Conservation (phyloP, 768 basidiomycete genomes). For the Leucocoprinus birnbaumii region DNA sequence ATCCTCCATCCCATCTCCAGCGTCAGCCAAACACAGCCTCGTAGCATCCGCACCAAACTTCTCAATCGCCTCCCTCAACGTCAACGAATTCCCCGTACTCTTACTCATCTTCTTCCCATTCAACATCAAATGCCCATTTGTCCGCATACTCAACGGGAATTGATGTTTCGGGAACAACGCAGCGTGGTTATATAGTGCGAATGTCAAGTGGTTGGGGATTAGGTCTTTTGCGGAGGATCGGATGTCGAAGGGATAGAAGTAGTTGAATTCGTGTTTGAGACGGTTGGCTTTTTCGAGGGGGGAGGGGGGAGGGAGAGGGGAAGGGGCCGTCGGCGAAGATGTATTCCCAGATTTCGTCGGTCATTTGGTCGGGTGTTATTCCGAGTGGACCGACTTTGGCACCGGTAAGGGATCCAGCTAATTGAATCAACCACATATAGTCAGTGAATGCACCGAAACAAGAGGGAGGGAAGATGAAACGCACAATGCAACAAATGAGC, state of each 20-base stretch:
- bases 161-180: conserved; percentile 89
- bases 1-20: conserved; percentile 96
- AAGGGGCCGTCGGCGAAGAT: conserved; percentile 77
- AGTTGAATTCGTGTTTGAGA: conserved; percentile 88
- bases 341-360: conserved; percentile 97
- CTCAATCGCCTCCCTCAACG: conserved; percentile 79
- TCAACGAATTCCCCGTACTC: conserved; percentile 94
- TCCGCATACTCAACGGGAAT: conserved; percentile 90
- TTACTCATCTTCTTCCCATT: conserved; percentile 99
- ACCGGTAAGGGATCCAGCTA: conserved; percentile 77
- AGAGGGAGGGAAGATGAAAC: conserved; percentile 16
- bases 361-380: conserved; percentile 89
- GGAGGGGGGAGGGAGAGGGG: conserved; percentile 63
- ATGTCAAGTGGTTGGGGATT: conserved; percentile 93
- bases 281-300: conserved; percentile 76
- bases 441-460: not conserved
- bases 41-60: conserved; percentile 98
- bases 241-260: conserved; percentile 98
- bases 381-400: conserved; percentile 77
- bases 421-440: not conserved
- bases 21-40: conserved; percentile 89
- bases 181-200: conserved; percentile 92
- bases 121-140: conserved; percentile 94
- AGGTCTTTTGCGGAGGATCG: conserved; percentile 98
- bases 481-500: conserved; percentile 88